Percentiles rank a stretch among this genome's conserved stretches.
These are phyloP conservation scores for Arabidopsis thaliana DNA, from an alignment of 345 rosid species.

Conservation along the genomic window DNA sequence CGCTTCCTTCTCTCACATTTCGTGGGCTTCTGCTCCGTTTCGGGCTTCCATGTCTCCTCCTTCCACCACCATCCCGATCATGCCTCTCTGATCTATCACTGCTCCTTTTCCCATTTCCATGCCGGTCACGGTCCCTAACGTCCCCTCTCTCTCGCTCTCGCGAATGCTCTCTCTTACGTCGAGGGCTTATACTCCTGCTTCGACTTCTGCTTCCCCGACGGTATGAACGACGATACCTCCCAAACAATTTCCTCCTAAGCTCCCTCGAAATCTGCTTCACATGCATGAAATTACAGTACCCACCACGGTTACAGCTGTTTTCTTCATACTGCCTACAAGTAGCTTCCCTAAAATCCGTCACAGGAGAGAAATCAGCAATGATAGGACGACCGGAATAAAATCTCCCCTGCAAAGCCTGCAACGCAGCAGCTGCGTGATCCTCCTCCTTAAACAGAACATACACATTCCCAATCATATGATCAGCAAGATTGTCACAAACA, in stretches of 20 bases:
- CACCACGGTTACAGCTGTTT: constrained; percentile 84
- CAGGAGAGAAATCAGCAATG: constrained; percentile 89
- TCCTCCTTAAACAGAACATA: constrained; percentile 87
- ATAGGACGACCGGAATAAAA: constrained; percentile 92
- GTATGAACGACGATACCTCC: constrained; percentile 59
- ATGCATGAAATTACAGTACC: constrained; percentile 95
- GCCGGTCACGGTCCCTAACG: constrained; percentile 39
- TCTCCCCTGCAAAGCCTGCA: constrained; percentile 78
- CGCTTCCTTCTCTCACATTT: constrained; percentile 78
- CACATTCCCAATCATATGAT: constrained; percentile 91
- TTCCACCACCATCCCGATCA: constrained; percentile 52
- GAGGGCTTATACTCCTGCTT: constrained; percentile 56
- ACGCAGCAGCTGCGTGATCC: constrained; percentile 85
- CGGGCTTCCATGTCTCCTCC: constrained; percentile 62
- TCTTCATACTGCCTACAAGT: constrained; percentile 89
- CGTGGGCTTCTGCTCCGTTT: constrained; percentile 71
- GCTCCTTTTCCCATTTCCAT: constrained; percentile 46
- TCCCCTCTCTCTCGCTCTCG: constrained; percentile 54
- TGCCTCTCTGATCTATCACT: constrained; percentile 50
- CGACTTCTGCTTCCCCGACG: constrained; percentile 69
- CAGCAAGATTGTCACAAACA: constrained; percentile 87
- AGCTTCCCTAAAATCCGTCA: constrained; percentile 88
- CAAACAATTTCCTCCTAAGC: constrained; percentile 72
- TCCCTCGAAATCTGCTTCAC: constrained; percentile 84
- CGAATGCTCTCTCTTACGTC: constrained; percentile 49